Conservation (phyloP, 2,329 filamentous ascomycete species). For the Phialophora tarda region DNA sequence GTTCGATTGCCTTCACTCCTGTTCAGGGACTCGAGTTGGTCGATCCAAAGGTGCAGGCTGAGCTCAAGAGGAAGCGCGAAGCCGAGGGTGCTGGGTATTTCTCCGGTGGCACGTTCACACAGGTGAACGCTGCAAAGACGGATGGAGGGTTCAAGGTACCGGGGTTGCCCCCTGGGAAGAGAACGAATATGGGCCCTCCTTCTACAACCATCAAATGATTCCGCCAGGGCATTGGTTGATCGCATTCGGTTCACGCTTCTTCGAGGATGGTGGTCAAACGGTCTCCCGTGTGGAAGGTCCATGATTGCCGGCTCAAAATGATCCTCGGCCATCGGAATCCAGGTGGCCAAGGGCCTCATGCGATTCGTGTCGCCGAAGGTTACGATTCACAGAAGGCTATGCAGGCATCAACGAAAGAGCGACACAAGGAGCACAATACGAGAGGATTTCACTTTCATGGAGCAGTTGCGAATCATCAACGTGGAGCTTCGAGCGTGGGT, state of each 20-base stretch:
- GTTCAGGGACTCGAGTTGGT: constrained; percentile 94
- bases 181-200: constrained; percentile 62
- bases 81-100: constrained; percentile 97
- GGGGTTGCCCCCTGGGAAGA: constrained; percentile 74
- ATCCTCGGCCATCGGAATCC: background rate
- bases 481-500: background rate
- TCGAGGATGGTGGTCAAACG: background rate
- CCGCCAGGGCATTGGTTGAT: too few species aligned
- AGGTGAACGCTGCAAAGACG: constrained; percentile 58
- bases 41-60: constrained; percentile 86
- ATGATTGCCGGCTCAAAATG: background rate
- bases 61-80: constrained; percentile 87
- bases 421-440: background rate
- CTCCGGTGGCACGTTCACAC: constrained; percentile 95
- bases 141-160: constrained; percentile 82
- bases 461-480: background rate
- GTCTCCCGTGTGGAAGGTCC: background rate
- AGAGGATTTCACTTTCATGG: background rate
- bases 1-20: constrained; percentile 88
- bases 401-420: background rate
- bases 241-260: background rate
- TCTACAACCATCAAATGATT: constrained; percentile 41
- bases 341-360: background rate
- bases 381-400: background rate
- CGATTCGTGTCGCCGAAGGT: background rate